Base-by-base conservation (phyloP, 2,329 filamentous ascomycete species). In the Aschersonia sp. region DNA sequence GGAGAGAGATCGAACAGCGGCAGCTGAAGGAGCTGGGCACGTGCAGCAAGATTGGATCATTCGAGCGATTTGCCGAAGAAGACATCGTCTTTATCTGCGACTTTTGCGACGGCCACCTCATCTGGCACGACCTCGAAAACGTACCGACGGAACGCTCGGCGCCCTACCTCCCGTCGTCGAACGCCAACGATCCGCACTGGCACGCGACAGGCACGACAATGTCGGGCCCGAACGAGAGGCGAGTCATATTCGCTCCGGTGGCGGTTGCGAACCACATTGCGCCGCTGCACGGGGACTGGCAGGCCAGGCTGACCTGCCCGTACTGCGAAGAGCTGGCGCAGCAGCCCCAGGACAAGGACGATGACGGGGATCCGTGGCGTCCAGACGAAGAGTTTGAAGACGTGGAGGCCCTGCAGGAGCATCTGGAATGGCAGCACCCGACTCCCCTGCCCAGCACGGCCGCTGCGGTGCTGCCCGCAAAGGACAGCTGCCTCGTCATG, bases 11-110 rank as follows among this genome's bases (percentile, higher is more conserved):
- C 50, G 53, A 59, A 43, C 56, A 60, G 30, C 60, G 62, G 30
- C 64, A 66, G 44, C 58, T 71, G 12, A 71, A 76, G 49, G 74
- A 74, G 57, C 62, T 77, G 5, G 62, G 64, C 32, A 61, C 66
- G 30, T 79, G 75, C 60, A 74, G 74, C 53, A 57, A 59, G 4
- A 65, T 74, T 2, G 76, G 76, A n/a, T 64, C 66, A 31, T 79
- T 79, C 50, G 71, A 77, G 59, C 68, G 74, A 11, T 71, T 78
- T 46, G 72, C 69, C 41, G 70, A 76, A 32, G 57, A 60, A 40
- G 74, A 78, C 50, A 66, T 77, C 44, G 74, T 71, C 6, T 79
- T 79, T 54, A 65, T 77, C 6, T 80, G 76, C 62, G 74, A 80
- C 60, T 79, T 72, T 56, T 79, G 76, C 61, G 75, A 79, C 56